phyloP scores from a whole-genome alignment of 1,284 basidiomycete genomes.

The Ceratobasidium sp. region DNA sequence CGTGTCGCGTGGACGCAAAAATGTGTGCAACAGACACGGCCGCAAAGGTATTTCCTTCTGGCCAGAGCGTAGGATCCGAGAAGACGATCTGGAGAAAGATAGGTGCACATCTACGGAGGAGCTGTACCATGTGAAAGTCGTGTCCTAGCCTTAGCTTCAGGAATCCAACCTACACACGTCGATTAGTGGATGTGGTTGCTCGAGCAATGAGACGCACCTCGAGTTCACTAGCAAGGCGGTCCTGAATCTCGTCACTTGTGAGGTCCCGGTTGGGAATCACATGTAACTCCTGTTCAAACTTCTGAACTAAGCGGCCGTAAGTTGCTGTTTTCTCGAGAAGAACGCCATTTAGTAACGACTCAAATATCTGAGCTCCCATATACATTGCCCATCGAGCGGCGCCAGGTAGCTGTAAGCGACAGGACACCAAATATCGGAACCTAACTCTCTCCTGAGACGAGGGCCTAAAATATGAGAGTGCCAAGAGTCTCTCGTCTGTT shows the following conservation, averaged over 20 bases:
- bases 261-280: no score
- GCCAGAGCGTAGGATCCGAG: slow-evolving; percentile 22
- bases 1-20: slow-evolving; percentile 1
- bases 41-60: not conserved
- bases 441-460: not conserved
- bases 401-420: not conserved
- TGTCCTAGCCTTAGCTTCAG: not conserved
- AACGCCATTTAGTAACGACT: no score
- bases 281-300: no score
- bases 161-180: not conserved
- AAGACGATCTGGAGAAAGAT: slow-evolving; percentile 20
- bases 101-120: not conserved
- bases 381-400: not conserved
- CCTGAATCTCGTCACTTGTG: not conserved
- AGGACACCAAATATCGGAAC: not conserved
- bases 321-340: no score
- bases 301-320: no score
- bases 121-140: not conserved
- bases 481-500: not conserved
- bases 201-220: not conserved
- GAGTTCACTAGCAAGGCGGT: not conserved
- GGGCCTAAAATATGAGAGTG: slow-evolving; percentile 7
- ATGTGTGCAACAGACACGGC: not conserved
- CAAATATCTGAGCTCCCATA: no score
- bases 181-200: not conserved